Percentiles rank a stretch among this genome's conserved stretches.
These are phyloP conservation scores for Cinnamomum chago DNA, from an alignment of 164 flowering plant genomes.

Conservation along the genomic window DNA sequence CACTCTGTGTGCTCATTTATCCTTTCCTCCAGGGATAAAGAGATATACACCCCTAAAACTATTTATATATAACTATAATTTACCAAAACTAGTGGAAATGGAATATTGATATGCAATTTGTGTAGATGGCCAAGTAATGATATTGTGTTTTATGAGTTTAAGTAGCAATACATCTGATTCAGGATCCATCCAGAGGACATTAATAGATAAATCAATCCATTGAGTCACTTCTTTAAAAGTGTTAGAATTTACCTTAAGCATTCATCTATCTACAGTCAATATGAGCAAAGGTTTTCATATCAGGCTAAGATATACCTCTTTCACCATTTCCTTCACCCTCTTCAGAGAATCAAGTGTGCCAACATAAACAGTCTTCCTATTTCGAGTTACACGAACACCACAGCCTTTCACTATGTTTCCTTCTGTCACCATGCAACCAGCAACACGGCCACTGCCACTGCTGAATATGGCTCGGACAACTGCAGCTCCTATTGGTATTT, in stretches of 20 bases:
- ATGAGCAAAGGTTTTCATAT: slow-evolving; percentile 1
- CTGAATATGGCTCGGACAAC: slow-evolving; percentile 77
- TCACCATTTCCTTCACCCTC: slow-evolving; percentile 82
- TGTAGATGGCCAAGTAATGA: no score
- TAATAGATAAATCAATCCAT: no score
- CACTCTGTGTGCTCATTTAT: no score
- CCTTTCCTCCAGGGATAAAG: no score
- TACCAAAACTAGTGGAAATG: no score
- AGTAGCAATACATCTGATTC: background rate
- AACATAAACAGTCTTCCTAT: slow-evolving; percentile 49
- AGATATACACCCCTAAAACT: no score
- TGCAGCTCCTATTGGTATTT: slow-evolving; percentile 72
- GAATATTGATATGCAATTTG: no score
- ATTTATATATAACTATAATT: no score
- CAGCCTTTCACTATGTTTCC: slow-evolving; percentile 77
- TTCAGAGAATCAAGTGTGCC: slow-evolving; percentile 71
- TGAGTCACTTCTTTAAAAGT: no score
- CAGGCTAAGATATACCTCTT: slow-evolving; percentile 57
- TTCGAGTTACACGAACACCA: slow-evolving; percentile 62
- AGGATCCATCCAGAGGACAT: no score
- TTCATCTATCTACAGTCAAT: background rate
- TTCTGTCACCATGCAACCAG: slow-evolving; percentile 91
- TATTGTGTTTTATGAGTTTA: no score
- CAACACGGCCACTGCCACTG: slow-evolving; percentile 93
- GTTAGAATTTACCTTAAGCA: background rate